These are phyloP conservation scores for Eucalyptus curtisii DNA, from an alignment of 345 rosid genomes.

Conservation along the genomic window DNA sequence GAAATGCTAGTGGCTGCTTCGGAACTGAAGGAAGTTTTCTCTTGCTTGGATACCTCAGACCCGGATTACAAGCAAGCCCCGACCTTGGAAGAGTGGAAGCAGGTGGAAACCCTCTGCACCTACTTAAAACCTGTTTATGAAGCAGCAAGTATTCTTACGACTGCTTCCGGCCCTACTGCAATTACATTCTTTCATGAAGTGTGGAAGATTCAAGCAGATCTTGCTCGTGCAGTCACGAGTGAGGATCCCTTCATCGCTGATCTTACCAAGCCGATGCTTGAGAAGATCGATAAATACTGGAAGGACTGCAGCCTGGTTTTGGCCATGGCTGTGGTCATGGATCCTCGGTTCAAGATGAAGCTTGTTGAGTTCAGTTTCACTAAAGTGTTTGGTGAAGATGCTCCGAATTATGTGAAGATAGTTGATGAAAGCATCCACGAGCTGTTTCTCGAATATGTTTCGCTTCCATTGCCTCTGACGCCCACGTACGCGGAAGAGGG, in stretches of 20 bases:
- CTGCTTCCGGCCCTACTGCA: constrained; percentile 34
- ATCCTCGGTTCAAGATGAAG: constrained; percentile 97
- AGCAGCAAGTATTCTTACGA: constrained; percentile 45
- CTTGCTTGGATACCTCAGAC: constrained; percentile 77
- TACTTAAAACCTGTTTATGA: constrained; percentile 70
- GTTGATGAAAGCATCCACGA: constrained; percentile 81
- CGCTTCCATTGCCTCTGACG: constrained; percentile 60
- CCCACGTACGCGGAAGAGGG: constrained; percentile 52
- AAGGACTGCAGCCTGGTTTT: constrained; percentile 74
- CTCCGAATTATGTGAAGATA: constrained; percentile 41
- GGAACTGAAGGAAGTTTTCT: constrained; percentile 79
- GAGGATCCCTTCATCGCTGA: constrained; percentile 51
- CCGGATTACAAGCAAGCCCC: constrained; percentile 72
- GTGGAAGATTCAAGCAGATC: constrained; percentile 80
- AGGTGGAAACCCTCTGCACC: constrained; percentile 52
- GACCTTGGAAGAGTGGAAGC: constrained; percentile 64
- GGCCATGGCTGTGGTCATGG: constrained; percentile 87
- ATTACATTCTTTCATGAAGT: constrained; percentile 68
- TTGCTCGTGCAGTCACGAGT: constrained; percentile 29
- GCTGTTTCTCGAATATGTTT: constrained; percentile 67
- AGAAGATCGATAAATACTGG: constrained; percentile 63
- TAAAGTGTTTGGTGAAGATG: constrained; percentile 73
- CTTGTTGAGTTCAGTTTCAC: constrained; percentile 92
- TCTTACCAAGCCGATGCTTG: constrained; percentile 49
- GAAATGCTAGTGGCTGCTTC: constrained; percentile 80